Percentiles rank a stretch among this genome's conserved stretches.
These are phyloP conservation scores for Pedinophyceae sp. DNA, from an alignment of 139 green algal species.

Conservation along the genomic window DNA sequence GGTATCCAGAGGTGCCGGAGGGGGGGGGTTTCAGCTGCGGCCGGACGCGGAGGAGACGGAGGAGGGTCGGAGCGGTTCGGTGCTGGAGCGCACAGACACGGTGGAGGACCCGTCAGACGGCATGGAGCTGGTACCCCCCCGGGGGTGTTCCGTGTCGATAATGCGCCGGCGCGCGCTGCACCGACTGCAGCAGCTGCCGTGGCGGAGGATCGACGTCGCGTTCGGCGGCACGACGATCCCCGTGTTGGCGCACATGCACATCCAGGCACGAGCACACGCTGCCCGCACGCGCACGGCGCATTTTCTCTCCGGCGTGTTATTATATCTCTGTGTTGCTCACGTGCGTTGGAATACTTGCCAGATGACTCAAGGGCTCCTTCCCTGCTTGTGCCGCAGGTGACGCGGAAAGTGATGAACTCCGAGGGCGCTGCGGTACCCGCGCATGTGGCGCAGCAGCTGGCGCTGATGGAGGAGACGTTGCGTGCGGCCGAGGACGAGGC, in stretches of 20 bases:
- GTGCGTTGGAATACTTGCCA: neutral
- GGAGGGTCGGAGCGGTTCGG: no score
- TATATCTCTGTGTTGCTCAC: neutral
- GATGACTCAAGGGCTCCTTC: neutral
- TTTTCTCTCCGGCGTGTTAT: neutral
- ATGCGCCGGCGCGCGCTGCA: conserved; percentile 18
- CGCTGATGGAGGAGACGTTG: conserved; percentile 28
- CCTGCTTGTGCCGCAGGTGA: conserved; percentile 26
- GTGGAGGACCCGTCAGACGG: neutral
- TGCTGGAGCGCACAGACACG: conserved; percentile 3
- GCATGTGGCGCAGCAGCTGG: conserved; percentile 39
- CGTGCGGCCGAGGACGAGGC: no score
- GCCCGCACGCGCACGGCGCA: neutral
- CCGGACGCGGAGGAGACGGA: no score
- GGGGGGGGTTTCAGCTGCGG: neutral
- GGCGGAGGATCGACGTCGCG: conserved; percentile 58
- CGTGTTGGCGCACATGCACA: conserved; percentile 40
- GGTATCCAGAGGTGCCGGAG: neutral
- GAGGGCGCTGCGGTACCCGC: conserved; percentile 28
- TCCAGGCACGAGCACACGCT: conserved; percentile 23
- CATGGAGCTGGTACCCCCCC: neutral
- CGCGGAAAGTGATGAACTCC: conserved; percentile 46
- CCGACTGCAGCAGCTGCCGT: conserved; percentile 39
- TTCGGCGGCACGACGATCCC: conserved; percentile 24
- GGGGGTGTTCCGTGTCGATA: neutral